phyloP scores from a whole-genome alignment of 2,329 filamentous ascomycete genomes.

The Celoporthe dispersa region DNA sequence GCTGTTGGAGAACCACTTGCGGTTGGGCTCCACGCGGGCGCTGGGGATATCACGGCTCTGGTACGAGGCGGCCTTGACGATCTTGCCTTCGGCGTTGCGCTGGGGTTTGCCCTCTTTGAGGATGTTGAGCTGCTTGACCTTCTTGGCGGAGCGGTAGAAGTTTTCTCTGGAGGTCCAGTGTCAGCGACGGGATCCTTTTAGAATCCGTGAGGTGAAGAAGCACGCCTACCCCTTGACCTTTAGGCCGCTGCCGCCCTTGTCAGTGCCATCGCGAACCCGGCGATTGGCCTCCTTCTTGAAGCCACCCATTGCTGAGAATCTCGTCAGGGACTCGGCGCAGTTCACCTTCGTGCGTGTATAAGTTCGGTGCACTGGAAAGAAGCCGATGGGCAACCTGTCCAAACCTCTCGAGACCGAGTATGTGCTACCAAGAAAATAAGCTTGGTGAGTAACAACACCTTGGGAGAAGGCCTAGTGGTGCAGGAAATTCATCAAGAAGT shows the following conservation, averaged over 20 bases:
- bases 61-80: conserved; percentile 81
- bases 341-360: neutral
- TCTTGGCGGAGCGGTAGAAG: conserved; percentile 68
- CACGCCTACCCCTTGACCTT: conserved; percentile 72
- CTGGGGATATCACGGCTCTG: conserved; percentile 37
- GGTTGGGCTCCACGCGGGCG: conserved; percentile 43
- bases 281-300: conserved; percentile 89
- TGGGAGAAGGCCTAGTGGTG: conserved; percentile 33
- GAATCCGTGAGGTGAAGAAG: neutral
- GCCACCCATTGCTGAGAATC: conserved; percentile 70
- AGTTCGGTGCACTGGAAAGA: neutral
- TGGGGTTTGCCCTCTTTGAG: conserved; percentile 85
- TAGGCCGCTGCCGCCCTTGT: conserved; percentile 71
- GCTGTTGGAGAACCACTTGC: conserved; percentile 98
- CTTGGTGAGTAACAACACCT: conserved; percentile 32
- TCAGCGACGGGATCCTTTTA: neutral
- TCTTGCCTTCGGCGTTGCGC: conserved; percentile 80
- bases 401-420: conserved; percentile 1
- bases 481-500: conserved; percentile 22
- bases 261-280: conserved; percentile 83
- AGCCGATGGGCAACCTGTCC: neutral
- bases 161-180: conserved; percentile 20
- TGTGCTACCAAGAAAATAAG: neutral
- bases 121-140: conserved; percentile 86
- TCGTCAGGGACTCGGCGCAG: neutral